Conservation (phyloP, 1,284 basidiomycete genomes). For the Irpex sp. region DNA sequence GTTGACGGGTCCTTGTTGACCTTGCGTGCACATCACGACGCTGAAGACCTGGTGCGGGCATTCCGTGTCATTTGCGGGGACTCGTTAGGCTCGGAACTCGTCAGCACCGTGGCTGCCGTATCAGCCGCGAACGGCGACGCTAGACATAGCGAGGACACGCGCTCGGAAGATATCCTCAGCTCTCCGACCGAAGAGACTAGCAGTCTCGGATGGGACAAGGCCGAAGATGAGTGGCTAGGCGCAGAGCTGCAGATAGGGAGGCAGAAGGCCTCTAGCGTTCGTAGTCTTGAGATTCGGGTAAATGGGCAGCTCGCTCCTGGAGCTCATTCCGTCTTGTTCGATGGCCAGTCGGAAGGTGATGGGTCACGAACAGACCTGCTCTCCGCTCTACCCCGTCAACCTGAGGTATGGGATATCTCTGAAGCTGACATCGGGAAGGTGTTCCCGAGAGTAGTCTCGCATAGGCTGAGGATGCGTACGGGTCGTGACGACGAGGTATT, state of each 20-base stretch:
- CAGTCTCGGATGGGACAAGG: not conserved
- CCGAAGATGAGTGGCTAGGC: conserved; percentile 14
- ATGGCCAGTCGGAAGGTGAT: not conserved
- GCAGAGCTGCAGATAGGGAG: conserved; percentile 15
- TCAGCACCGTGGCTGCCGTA: conserved; percentile 16
- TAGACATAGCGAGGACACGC: conserved; percentile 1
- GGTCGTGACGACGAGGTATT: conserved; percentile 66
- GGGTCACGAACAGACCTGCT: not conserved
- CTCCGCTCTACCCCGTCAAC: conserved; percentile 8
- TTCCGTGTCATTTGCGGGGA: conserved; percentile 60
- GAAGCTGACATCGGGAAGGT: conserved; percentile 70
- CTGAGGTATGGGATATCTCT: conserved; percentile 51
- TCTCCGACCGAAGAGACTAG: not conserved
- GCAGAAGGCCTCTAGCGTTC: conserved; percentile 7
- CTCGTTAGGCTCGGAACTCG: conserved; percentile 24
- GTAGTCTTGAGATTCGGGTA: conserved; percentile 9
- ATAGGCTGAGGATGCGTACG: conserved; percentile 63
- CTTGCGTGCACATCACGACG: conserved; percentile 53
- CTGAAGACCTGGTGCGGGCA: conserved; percentile 58
- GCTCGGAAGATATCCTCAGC: not conserved
- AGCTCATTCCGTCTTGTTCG: not conserved
- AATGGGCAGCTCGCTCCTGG: not conserved
- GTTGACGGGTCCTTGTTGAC: conserved; percentile 69
- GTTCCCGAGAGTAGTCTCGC: conserved; percentile 65
- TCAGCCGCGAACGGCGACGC: not conserved